Evolutionary conservation across 176 grass and related monocot genomes (phyloP).

Genomic region (Dactylis glomerata): DNA sequence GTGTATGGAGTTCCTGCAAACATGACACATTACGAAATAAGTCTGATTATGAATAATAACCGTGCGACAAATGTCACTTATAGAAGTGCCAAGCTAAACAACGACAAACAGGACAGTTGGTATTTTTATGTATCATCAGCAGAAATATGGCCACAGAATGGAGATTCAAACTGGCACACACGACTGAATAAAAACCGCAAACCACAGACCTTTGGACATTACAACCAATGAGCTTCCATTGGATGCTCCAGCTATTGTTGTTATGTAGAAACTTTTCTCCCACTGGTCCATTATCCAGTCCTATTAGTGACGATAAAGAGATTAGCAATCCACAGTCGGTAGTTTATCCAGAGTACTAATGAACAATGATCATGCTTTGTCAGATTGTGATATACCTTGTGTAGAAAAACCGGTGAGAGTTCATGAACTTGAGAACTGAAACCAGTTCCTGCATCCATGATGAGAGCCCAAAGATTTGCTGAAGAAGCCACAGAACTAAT

Average conservation of each 20-base stretch:
- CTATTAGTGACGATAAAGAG: constrained; percentile 35
- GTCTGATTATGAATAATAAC: background rate
- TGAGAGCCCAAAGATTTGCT: constrained; percentile 90
- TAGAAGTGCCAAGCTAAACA: background rate
- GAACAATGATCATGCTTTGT: constrained; percentile 2
- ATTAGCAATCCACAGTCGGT: constrained; percentile 1
- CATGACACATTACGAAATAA: constrained; percentile 2
- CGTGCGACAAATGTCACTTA: background rate
- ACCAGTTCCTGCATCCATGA: constrained; percentile 97
- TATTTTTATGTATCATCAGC: constrained; percentile 4
- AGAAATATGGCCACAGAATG: background rate
- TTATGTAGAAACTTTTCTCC: constrained; percentile 51
- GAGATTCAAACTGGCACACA: background rate
- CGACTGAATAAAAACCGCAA: background rate
- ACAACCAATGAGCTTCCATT: constrained; percentile 96
- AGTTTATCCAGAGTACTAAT: constrained; percentile 9
- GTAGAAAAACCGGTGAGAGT: constrained; percentile 81
- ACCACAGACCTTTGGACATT: constrained; percentile 80
- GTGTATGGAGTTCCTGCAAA: constrained; percentile 72
- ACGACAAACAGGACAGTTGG: background rate
- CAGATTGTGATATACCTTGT: constrained; percentile 66
- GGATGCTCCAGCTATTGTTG: constrained; percentile 73
- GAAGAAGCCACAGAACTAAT: constrained; percentile 88
- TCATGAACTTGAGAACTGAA: constrained; percentile 89
- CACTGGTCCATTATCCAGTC: constrained; percentile 99